Evolutionary conservation across 176 grass and related monocot genomes (phyloP).

Genomic region (Oryza nivara): DNA sequence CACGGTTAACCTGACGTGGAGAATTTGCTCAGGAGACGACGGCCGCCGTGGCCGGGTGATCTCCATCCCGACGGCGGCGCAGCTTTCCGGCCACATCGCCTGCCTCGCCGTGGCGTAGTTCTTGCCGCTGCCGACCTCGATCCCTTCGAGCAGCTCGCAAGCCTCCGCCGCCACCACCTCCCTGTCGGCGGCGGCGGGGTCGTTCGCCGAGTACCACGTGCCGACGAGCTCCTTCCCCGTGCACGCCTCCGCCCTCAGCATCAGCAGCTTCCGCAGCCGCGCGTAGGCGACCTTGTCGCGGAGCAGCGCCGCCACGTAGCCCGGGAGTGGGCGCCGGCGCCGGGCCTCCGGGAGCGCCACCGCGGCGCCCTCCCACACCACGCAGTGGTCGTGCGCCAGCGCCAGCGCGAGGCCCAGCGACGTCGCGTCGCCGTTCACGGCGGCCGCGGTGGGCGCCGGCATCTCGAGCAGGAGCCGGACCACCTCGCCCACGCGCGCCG

Average conservation of each 20-base stretch:
- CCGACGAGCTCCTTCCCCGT: conserved; percentile 2
- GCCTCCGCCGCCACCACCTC: not conserved
- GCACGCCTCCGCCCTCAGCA: conserved; percentile 6
- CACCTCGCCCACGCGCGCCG: not conserved
- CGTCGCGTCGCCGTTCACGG: conserved; percentile 1
- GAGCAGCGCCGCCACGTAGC: not conserved
- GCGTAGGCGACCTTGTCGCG: not conserved
- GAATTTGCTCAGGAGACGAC: not conserved
- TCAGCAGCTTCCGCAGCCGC: conserved; percentile 25
- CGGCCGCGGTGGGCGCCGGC: not conserved
- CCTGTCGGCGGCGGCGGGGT: too few relatives aligned
- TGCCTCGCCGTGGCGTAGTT: not conserved
- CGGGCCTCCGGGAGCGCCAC: not conserved
- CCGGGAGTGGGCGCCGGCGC: not conserved
- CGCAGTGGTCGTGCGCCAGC: conserved; percentile 17
- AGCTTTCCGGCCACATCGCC: not conserved
- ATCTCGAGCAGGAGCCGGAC: conserved; percentile 7
- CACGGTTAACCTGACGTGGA: too few relatives aligned
- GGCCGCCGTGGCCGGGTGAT: not conserved
- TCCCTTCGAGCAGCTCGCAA: not conserved
- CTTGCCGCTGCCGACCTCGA: not conserved
- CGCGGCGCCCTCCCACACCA: not conserved
- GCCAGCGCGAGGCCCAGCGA: conserved; percentile 25
- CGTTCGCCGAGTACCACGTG: not conserved
- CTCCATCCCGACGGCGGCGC: not conserved